These are phyloP conservation scores for Phytophthora cactorum DNA, from an alignment of 352 stramenopile genomes.

Conservation along the genomic window DNA sequence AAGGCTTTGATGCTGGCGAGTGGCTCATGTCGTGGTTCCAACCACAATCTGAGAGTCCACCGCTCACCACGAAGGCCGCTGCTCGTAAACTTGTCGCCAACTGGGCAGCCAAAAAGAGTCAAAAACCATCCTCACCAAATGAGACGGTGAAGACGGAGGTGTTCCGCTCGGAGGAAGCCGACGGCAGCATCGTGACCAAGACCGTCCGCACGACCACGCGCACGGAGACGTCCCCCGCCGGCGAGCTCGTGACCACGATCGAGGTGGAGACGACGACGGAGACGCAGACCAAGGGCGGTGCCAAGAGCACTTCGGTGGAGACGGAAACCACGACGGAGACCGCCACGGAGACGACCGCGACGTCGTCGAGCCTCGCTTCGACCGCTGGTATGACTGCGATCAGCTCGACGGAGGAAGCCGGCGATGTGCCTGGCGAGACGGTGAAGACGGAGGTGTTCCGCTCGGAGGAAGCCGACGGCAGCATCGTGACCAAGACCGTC, in stretches of 20 bases:
- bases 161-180: conserved; percentile 7
- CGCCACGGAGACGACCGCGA: conserved; percentile 25
- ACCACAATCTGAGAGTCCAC: conserved; percentile 12
- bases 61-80: conserved; percentile 35
- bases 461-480: conserved; percentile 15
- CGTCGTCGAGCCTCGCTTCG: conserved; percentile 14
- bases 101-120: conserved; percentile 15
- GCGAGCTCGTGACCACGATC: conserved; percentile 5
- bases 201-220: conserved; percentile 28
- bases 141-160: conserved; percentile 17
- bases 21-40: conserved; percentile 44
- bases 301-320: conserved; percentile 18
- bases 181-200: conserved; percentile 31
- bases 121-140: neutral
- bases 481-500: conserved; percentile 35
- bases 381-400: conserved; percentile 26
- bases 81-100: conserved; percentile 29
- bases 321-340: conserved; percentile 28
- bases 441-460: conserved; percentile 21
- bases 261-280: conserved; percentile 15
- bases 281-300: conserved; percentile 6
- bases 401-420: conserved; percentile 26
- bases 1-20: conserved; percentile 29
- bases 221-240: neutral
- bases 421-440: conserved; percentile 10